phyloP scores from a whole-genome alignment of 1,139 yeast genomes.

The Diutina siamensis region DNA sequence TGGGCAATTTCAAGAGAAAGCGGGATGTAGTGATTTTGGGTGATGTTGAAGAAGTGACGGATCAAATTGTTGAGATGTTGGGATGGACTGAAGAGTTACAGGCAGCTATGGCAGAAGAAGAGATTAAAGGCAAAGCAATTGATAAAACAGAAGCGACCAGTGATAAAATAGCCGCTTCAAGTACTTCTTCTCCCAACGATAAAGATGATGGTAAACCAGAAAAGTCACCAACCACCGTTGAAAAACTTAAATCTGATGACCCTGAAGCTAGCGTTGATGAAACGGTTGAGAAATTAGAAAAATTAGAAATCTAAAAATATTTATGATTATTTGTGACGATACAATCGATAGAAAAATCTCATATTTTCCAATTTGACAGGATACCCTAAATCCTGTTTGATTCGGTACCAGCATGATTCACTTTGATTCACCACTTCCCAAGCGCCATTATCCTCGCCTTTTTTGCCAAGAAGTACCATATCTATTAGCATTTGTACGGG shows the following conservation, averaged over 20 bases:
- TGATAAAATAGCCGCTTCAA: neutral
- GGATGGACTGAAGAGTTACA: conserved; percentile 56
- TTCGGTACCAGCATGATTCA: conserved; percentile 78
- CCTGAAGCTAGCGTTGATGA: neutral
- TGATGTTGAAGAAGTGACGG: conserved; percentile 26
- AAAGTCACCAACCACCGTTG: too few species aligned
- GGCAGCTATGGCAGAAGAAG: conserved; percentile 11
- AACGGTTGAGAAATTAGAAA: neutral
- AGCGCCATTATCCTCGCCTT: conserved; percentile 34
- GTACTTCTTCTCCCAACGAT: conserved; percentile 6
- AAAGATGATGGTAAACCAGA: too few species aligned
- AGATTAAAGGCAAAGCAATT: neutral
- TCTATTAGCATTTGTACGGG: conserved; percentile 78
- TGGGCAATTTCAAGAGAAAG: conserved; percentile 49
- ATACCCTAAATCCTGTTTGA: conserved; percentile 40
- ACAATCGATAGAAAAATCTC: conserved; percentile 75
- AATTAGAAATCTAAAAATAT: neutral
- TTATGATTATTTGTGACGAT: conserved; percentile 31
- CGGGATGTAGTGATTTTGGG: neutral
- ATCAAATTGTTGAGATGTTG: conserved; percentile 35
- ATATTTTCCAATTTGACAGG: conserved; percentile 72
- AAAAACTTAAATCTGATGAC: neutral
- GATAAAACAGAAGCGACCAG: neutral
- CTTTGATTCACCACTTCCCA: conserved; percentile 59
- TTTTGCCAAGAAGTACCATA: conserved; percentile 52